Base-by-base conservation (phyloP, 768 basidiomycete genomes). In the Exidia glandulosa region DNA sequence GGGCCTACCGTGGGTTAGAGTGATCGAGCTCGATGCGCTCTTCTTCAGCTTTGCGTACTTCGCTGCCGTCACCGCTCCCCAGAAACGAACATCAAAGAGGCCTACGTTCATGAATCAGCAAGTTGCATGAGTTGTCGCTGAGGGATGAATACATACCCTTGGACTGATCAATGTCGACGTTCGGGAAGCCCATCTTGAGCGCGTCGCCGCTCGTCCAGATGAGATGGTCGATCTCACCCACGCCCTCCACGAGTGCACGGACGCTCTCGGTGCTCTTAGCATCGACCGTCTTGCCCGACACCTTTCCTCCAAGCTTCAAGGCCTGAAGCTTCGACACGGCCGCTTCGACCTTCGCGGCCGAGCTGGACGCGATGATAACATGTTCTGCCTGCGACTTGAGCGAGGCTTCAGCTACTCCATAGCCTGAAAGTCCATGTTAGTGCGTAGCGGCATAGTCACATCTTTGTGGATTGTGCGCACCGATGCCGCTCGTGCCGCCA, bases 51-150 rank as follows among this genome's bases (percentile, higher is more conserved):
- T 61, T 3, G 63, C 63, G 31, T 32, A 16, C 55, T 63, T 31
- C 2, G 61, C 63, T 3, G 61, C 63, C n/a, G 58, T 36, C 14
- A 57, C 57, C 4, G 63, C 62, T 12, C 63, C 63, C 63, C 63
- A 63, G 57, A 63, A 63, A 29, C 63, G 60, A 3, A 62, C 61
- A 27, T 63, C 63, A 55, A 63, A 63, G n/a, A 57, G 36, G 41
- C 32, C 63, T 63, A 19, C 14, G 19, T 10, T 57, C 54, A 34
- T 60, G 9, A n/a, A 27, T 10, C 25, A 56, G 48, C 6, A 27
- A 10, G 16, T 34, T 29, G 23, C 30, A 30, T 41, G 23, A 31
- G 6, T 19, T 14, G 13, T 16, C 12, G 19, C 47, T 9, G 52
- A 19, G 25, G 30, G 27, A n/a, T 4, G 32, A 31, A 54, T 50